Percentiles rank a stretch among this genome's conserved stretches.
Conservation (phyloP, 192 early-diverging fungal genomes). For the Anaeromyces robustus region DNA sequence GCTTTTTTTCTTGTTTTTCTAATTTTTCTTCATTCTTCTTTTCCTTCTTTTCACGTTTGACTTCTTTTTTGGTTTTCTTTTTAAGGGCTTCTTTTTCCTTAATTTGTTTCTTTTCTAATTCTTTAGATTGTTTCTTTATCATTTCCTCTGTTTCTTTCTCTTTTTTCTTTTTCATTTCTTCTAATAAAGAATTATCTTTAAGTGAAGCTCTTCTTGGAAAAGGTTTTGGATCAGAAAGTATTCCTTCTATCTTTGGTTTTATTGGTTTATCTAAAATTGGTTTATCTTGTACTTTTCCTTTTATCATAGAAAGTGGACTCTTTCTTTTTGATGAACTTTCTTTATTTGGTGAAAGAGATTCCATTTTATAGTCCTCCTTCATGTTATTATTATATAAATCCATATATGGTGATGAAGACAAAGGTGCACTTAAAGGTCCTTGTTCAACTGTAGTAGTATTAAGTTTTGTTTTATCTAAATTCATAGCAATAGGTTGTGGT, state of each 20-base stretch:
- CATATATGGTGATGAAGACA: too few species aligned
- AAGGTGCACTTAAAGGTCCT: too few species aligned
- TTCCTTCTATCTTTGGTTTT: background rate
- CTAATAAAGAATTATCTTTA: background rate
- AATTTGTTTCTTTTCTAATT: background rate
- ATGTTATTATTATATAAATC: background rate
- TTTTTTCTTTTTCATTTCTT: background rate
- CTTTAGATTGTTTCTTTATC: background rate
- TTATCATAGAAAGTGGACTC: background rate
- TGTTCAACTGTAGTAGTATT: too few species aligned
- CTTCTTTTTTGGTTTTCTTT: background rate
- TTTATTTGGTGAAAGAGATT: background rate
- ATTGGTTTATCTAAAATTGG: background rate
- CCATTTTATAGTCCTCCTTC: background rate
- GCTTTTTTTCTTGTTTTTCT: background rate
- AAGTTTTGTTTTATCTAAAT: background rate
- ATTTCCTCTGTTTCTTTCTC: background rate
- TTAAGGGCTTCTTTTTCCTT: conserved; percentile 6
- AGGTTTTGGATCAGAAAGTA: background rate
- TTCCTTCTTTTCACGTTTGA: conserved; percentile 1
- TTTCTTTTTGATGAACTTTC: background rate
- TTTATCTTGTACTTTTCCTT: background rate
- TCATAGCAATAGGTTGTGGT: background rate
- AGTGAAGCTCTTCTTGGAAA: background rate
- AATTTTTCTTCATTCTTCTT: conserved; percentile 3